Evolutionary conservation across 139 green algal genomes (phyloP), one percentile per base, ranked within the genome.

Genomic region (Zygnema circumcarinatum): DNA sequence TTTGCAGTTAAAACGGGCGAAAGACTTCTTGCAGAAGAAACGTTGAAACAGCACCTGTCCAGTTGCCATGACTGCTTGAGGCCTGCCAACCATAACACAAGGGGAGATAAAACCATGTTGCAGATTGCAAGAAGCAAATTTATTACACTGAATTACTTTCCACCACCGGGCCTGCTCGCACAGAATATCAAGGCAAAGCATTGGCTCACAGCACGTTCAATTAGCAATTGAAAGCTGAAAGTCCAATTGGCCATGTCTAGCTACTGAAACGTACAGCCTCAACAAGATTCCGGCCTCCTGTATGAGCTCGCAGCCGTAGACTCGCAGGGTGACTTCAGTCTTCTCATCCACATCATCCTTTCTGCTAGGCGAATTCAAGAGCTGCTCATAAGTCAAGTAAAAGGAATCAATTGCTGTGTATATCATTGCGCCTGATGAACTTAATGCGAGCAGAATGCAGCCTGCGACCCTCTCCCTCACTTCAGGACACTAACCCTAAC

Each of bases 21-120:
- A 85, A 36, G 93, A 96, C n/a, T 94, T 91, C 90, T 98, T 97
- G 93, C 94, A 97, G 91, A 97, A 99, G 82, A 98, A 99, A 38
- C 96, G 91, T 73, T 98, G 96, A 0, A 98, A 84, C 39, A 98
- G 84, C 21, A 98, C 94, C 76, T 98, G 96, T 0, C 92, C 96
- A 0, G 96, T 99, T 40, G 91, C 93, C 89, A 95, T 94, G 20
- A 97, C 96, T 0, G 85, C 93, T 79, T 98, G 95, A 1, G 94
- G 93, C 52, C 88, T 92, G 79, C 22, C 29, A 84, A n/a, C n/a
- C n/a, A n/a, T n/a, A n/a, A n/a, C n/a, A n/a, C n/a, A n/a, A n/a
- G n/a, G n/a, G n/a, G n/a, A n/a, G n/a, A n/a, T n/a, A n/a, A n/a
- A n/a, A n/a, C n/a, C n/a, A n/a, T n/a, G n/a, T n/a, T n/a, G n/a